Evolutionary conservation across 2,329 filamentous ascomycete genomes (phyloP).

Genomic region (Aquanectria penicillioides): DNA sequence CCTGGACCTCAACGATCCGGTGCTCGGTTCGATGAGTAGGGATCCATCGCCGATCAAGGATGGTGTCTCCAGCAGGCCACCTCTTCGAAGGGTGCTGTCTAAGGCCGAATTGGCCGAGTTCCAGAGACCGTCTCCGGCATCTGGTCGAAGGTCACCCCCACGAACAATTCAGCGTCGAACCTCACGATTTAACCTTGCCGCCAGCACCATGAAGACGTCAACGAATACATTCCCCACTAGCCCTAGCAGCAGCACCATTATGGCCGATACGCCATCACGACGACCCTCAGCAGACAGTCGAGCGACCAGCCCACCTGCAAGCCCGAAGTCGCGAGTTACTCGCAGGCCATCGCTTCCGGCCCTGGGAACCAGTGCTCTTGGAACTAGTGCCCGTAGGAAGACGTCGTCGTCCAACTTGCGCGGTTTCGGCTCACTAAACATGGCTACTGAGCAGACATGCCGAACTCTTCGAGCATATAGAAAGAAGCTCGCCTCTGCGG

Average conservation of each 20-base stretch:
- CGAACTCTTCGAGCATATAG: constrained; percentile 70
- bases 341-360: constrained; percentile 66
- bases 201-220: constrained; percentile 51
- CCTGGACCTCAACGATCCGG: constrained; percentile 60
- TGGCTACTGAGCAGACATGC: constrained; percentile 72
- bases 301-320: constrained; percentile 60
- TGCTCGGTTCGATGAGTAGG: constrained; percentile 54
- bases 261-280: constrained; percentile 58
- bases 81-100: constrained; percentile 85
- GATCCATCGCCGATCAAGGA: constrained; percentile 67
- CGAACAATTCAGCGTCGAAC: constrained; percentile 64
- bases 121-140: constrained; percentile 60
- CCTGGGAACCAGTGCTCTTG: constrained; percentile 55
- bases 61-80: constrained; percentile 69
- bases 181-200: constrained; percentile 60
- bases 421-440: constrained; percentile 66
- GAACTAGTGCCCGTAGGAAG: constrained; percentile 58
- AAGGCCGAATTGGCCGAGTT: constrained; percentile 89
- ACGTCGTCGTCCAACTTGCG: constrained; percentile 57
- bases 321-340: constrained; percentile 57
- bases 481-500: constrained; percentile 68
- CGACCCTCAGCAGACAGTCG: constrained; percentile 56
- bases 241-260: constrained; percentile 50
- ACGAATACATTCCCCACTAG: constrained; percentile 51
- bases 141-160: constrained; percentile 65